Base-by-base conservation (phyloP, 2,329 filamentous ascomycete species). In the Fusarium burgessii region DNA sequence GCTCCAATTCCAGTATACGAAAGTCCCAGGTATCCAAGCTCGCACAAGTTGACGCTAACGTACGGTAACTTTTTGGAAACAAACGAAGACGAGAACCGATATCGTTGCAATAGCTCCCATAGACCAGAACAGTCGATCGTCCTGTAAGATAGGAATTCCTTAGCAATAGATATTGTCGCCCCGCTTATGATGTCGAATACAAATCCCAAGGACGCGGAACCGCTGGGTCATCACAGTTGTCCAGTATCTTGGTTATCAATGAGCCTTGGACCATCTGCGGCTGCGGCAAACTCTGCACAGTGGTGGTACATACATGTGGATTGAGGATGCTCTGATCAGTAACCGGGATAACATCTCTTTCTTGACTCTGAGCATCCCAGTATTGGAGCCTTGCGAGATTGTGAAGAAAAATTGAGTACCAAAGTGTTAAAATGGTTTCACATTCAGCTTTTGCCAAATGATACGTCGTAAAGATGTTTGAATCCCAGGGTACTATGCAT, bases 381-480 rank as follows among this genome's bases (percentile, higher is more conserved):
- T n/a, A 15, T 56, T 33, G 38, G 11, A 27, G 33, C 54, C 20
- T 58, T 62, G 65, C 56, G 33, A 35, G 55, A 29, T 62, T 47
- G 29, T 50, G 18, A 23, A 49, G 25, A 54, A 47, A 38, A 43
- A 40, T 60, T 20, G 46, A 71, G 54, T 29, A 47, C 40, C 46
- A 57, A 54, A 41, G 47, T 61, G 41, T 61, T 62, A 67, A 64
- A 62, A 67, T 49, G 64, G 71, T 74, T 73, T 73, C 71, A 72
- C 38, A 72, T 74, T 75, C 71, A 63, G 71, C 71, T 68, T 36
- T 33, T 71, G 42, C 52, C 57, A 62, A 65, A 72, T 70, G 68
- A 72, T 68, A 70, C 70, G 62, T 60, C 62, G 60, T 62, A 58
- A 55, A 64, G 43, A 23, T 52, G 38, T 62, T 32, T 71, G 50